Base-by-base conservation (phyloP, 176 grass and related monocot genomes). In the Cymbopogon citratus region DNA sequence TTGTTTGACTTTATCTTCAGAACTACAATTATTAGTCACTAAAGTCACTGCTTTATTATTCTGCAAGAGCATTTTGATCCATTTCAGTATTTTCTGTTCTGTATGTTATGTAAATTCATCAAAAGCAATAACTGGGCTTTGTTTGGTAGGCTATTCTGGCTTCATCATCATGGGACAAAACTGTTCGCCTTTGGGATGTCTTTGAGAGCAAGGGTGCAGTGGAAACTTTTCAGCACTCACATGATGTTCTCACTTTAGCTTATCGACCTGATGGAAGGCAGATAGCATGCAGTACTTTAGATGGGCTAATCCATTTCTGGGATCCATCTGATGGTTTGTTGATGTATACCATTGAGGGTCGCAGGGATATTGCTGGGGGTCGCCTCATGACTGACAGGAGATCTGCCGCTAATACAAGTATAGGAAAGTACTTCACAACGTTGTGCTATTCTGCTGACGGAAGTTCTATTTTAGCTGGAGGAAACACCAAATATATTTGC, bases 81-180 rank as follows among this genome's bases (percentile, higher is more conserved):
- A 61, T 60, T 25, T 78, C 41, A 40, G 7, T 73, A 33, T 69
- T 74, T 19, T 77, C 14, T 83, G 26, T 60, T 87, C 49, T 36
- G 16, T 71, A 76, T 76, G 28, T 86, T 75, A 45, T 61, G 5
- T 84, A 24, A 80, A 56, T 74, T 41, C 34, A 48, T 35, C 27
- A 18, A 38, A 36, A 77, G 73, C 0, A 41, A 18, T 85, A 57
- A 90, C 52, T 54, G 16, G 40, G 43, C 51, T 85, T 63, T 79
- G 16, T 84, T 86, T 77, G 56, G 13, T 46, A 98, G 96, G 80
- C 84, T 66, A 52, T 90, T 89, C 80, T 98, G 75, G 92, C 92
- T 84, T 98, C 96, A 45, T 95, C 96, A 13, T 98, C 96, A 61
- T 98, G 96, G 96, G 96, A 98, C 69, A 95, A 93, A 92, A 98